Base-by-base conservation (phyloP, 495 filamentous ascomycete genomes). In the Podospora anserina region DNA sequence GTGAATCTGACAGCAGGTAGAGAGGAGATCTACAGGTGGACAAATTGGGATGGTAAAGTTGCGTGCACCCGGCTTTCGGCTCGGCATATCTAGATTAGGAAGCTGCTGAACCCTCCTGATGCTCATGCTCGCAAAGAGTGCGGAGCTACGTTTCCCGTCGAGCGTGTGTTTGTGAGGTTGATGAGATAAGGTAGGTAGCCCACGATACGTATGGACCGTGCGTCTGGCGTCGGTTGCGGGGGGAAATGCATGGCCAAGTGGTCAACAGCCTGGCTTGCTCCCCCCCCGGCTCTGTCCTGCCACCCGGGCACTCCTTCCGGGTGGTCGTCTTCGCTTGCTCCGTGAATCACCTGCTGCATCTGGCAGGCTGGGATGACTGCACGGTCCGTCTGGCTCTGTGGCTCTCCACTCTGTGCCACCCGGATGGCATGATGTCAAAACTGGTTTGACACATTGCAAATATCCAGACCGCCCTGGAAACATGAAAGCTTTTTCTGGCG, bases 71-170 rank as follows among this genome's bases (percentile, higher is more conserved):
- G 13, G 62, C 2, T 63, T 56, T 63, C 56, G 65, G 65, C 66
- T 68, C 66, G 69, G 69, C 49, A 54, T 68, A 63, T 66, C 69
- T 66, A 15, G 59, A 71, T 68, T 71, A 71, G 69, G 69, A 64
- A 71, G 69, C 63, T 71, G 57, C 5, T 9, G 34, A 3, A 16
- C 23, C 7, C 23, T 61, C 18, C 11, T 61, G 1, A 23, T 23
- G 23, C 23, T 23, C 23, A 23, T 23, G 39, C 39, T 58, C 55
- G 6, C 55, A 26, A 58, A 2, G 55, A 58, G 16, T 58, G 55
- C 55, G 55, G 55, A 26, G 55, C 55, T n/a, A 58, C 55, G 55
- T 19, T 58, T 58, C 55, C 55, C 55, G 55, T 20, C 15, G 18
- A n/a, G 23, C 1, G 55, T 18, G n/a, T 18, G n/a, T 19, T 58